Conservation (phyloP, 2,329 filamentous ascomycete species). For the Cadophora sp. region DNA sequence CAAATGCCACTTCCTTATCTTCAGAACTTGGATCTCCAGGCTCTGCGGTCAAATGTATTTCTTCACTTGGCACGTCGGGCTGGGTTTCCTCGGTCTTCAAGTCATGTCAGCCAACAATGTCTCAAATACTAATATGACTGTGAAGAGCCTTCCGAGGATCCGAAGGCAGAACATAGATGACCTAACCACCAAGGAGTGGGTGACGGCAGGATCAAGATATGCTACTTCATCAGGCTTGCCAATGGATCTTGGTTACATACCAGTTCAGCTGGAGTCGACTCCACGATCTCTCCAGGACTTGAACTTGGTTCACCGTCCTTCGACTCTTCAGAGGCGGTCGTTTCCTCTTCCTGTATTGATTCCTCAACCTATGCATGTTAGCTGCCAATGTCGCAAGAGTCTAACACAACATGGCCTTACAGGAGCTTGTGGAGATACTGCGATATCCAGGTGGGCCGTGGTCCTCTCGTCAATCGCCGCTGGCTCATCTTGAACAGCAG, state of each 20-base stretch:
- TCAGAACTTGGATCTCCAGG: neutral
- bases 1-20: neutral
- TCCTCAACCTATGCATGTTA: conserved; percentile 1
- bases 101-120: neutral
- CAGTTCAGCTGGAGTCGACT: neutral
- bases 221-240: neutral
- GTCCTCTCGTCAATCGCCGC: neutral
- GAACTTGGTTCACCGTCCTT: neutral
- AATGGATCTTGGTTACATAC: neutral
- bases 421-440: neutral
- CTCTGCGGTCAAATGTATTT: neutral
- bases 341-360: neutral
- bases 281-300: neutral
- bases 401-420: neutral
- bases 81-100: neutral
- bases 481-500: neutral
- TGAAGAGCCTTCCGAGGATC: neutral
- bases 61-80: neutral
- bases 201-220: neutral
- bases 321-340: neutral
- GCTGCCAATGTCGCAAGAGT: neutral
- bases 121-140: neutral
- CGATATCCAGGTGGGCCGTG: neutral
- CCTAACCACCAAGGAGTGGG: neutral
- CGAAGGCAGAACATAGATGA: neutral